Evolutionary conservation across 768 basidiomycete genomes (phyloP).

Genomic region (Lactarius tabidus): DNA sequence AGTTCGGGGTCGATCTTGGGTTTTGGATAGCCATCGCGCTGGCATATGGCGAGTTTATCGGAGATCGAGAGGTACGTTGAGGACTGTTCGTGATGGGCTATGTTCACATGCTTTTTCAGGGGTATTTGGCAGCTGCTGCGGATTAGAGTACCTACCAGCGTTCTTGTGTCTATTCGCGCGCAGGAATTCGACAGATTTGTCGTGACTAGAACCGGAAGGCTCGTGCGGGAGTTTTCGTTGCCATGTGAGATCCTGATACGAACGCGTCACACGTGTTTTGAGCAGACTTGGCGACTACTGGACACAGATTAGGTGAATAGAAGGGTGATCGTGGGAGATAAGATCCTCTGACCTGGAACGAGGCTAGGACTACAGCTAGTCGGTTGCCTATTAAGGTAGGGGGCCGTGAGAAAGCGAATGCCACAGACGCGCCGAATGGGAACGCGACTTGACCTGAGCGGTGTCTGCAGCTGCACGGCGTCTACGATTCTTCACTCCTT

Average conservation of each 20-base stretch:
- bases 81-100: background rate
- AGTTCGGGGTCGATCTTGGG: conserved; percentile 65
- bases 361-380: conserved; percentile 2
- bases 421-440: conserved; percentile 12
- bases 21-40: conserved; percentile 76
- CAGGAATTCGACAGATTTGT: background rate
- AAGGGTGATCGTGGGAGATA: too few species aligned
- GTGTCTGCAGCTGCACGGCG: background rate
- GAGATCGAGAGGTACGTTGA: conserved; percentile 65
- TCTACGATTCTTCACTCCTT: background rate
- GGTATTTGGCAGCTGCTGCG: conserved; percentile 32
- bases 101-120: conserved; percentile 25
- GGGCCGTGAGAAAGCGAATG: background rate
- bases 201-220: background rate
- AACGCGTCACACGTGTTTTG: background rate
- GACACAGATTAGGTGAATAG: too few species aligned
- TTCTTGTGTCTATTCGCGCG: background rate
- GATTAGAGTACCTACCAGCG: conserved; percentile 24
- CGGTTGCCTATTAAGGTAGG: conserved; percentile 4
- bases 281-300: background rate
- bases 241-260: background rate
- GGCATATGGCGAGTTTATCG: conserved; percentile 73
- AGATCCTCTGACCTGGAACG: background rate
- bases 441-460: background rate
- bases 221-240: background rate